A percentile compares a stretch with the other conserved stretches of the same genome.
Conservation (phyloP, 345 rosid genomes). For the Lepidium sativum region DNA sequence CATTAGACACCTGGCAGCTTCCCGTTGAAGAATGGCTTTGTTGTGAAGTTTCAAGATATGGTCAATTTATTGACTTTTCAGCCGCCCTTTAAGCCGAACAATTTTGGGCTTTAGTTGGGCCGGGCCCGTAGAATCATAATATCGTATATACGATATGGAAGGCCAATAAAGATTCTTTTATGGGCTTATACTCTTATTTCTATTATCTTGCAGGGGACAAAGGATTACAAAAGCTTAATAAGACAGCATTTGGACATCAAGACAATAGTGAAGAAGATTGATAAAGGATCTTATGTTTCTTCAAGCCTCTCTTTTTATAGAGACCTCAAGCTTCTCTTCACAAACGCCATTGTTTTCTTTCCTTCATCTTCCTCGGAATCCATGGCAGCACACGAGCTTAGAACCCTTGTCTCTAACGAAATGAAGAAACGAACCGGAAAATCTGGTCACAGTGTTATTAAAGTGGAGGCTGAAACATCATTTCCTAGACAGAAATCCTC, state of each 20-base stretch:
- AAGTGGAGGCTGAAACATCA: constrained; percentile 28
- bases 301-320: constrained; percentile 39
- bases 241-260: constrained; percentile 59
- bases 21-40: constrained; percentile 21
- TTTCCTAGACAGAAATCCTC: constrained; percentile 36
- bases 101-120: constrained; percentile 6
- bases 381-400: constrained; percentile 42
- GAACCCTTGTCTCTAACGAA: constrained; percentile 32
- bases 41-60: constrained; percentile 19
- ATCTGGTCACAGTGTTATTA: neutral
- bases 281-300: constrained; percentile 40
- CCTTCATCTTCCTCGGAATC: constrained; percentile 42
- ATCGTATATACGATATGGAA: no score
- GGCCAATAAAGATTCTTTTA: neutral
- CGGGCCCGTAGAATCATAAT: no score
- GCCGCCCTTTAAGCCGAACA: neutral
- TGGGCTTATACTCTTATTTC: neutral
- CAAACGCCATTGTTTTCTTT: constrained; percentile 57
- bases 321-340: constrained; percentile 62
- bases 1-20: constrained; percentile 22
- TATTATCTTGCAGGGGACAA: constrained; percentile 29
- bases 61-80: constrained; percentile 22
- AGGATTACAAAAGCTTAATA: constrained; percentile 37
- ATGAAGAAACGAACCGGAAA: constrained; percentile 20
- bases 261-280: constrained; percentile 40